These are phyloP conservation scores for Brassica balearica DNA, from an alignment of 441 rosid species.

Conservation along the genomic window DNA sequence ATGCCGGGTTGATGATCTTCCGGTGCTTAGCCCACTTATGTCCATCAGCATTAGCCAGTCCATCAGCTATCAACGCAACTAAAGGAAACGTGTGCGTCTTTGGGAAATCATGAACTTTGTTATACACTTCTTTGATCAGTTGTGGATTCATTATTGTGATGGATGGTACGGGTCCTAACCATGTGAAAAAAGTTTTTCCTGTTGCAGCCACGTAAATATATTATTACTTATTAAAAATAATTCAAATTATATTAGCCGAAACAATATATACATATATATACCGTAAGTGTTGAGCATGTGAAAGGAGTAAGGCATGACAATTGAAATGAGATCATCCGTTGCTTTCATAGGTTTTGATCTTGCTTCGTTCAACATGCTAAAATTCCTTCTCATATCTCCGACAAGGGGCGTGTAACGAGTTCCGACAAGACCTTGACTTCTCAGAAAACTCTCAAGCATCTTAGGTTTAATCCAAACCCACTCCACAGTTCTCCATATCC, in stretches of 20 bases:
- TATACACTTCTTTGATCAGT: slow-evolving; percentile 40
- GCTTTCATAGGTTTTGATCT: slow-evolving; percentile 33
- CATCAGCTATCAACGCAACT: slow-evolving; percentile 8
- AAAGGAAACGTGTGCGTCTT: slow-evolving; percentile 35
- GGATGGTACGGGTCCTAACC: slow-evolving; percentile 33
- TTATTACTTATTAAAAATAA: background rate
- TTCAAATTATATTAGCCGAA: background rate
- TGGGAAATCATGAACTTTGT: slow-evolving; percentile 32
- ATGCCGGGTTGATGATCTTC: slow-evolving; percentile 39
- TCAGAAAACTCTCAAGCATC: slow-evolving; percentile 41
- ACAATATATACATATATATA: slow-evolving; percentile 17
- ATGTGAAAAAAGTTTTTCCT: slow-evolving; percentile 32
- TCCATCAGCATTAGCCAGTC: slow-evolving; percentile 37
- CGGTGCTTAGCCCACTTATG: slow-evolving; percentile 34
- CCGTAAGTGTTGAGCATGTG: slow-evolving; percentile 37
- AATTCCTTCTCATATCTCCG: slow-evolving; percentile 39
- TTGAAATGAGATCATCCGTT: slow-evolving; percentile 35
- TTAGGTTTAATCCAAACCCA: slow-evolving; percentile 48
- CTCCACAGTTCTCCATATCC: slow-evolving; percentile 28
- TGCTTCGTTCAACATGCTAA: slow-evolving; percentile 27
- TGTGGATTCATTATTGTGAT: slow-evolving; percentile 38
- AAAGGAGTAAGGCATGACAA: slow-evolving; percentile 25
- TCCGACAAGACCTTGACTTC: slow-evolving; percentile 41
- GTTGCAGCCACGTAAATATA: slow-evolving; percentile 12
- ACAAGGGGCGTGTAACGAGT: slow-evolving; percentile 35